Evolutionary conservation across 768 basidiomycete genomes (phyloP).

Genomic region (Neoboletus subvelutipes): DNA sequence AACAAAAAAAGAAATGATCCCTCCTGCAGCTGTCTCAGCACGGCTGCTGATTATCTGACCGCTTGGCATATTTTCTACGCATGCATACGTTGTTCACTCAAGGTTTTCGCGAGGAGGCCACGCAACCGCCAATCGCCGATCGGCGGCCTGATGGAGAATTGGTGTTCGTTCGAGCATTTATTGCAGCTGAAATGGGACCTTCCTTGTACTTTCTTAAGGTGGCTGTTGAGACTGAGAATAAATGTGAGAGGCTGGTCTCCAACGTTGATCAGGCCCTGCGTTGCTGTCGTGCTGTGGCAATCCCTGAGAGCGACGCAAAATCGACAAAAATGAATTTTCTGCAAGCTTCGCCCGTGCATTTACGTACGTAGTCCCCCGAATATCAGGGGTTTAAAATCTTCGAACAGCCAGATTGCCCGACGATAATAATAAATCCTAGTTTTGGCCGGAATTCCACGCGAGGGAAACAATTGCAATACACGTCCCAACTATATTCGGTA

Average conservation of each 20-base stretch:
- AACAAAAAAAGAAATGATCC: background rate
- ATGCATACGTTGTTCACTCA: conserved; percentile 6
- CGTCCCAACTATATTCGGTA: conserved; percentile 69
- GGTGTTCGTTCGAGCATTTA: conserved; percentile 1
- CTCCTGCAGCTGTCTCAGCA: background rate
- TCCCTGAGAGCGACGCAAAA: conserved; percentile 25
- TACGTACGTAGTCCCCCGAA: conserved; percentile 64
- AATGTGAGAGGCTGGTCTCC: background rate
- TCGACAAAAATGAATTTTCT: conserved; percentile 38
- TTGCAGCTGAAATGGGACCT: background rate
- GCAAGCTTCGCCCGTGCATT: conserved; percentile 35
- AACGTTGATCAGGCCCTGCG: conserved; percentile 15
- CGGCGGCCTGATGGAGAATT: conserved; percentile 15
- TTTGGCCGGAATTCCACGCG: conserved; percentile 62
- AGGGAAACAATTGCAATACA: conserved; percentile 62
- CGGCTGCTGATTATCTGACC: conserved; percentile 1
- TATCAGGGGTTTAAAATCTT: conserved; percentile 56
- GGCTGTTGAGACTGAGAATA: background rate
- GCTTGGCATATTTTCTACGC: conserved; percentile 1
- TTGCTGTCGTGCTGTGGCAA: conserved; percentile 20
- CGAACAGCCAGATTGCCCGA: conserved; percentile 48
- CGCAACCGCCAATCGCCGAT: conserved; percentile 34
- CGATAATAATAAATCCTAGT: conserved; percentile 59
- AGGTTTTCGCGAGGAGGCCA: conserved; percentile 23
- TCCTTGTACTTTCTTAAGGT: background rate